A percentile compares a stretch with the other conserved stretches of the same genome.
Conservation (phyloP, 2,329 filamentous ascomycete species). For the Iodosphaeria phyllophila region DNA sequence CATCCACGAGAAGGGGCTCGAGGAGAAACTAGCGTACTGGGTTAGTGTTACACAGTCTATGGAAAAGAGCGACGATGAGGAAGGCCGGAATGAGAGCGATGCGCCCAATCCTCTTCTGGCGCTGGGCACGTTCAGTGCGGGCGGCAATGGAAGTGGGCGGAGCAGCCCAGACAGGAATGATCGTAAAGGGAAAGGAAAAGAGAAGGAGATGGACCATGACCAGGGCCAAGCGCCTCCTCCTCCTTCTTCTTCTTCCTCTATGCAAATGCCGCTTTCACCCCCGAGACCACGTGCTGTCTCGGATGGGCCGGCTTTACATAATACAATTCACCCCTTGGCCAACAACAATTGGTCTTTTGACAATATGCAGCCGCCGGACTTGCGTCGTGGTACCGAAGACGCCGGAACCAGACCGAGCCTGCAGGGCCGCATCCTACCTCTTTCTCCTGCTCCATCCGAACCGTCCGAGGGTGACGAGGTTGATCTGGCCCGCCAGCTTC, state of each 20-base stretch:
- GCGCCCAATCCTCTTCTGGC: not conserved
- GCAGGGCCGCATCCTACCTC: too few species aligned
- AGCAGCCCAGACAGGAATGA: not conserved
- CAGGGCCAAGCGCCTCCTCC: too few species aligned
- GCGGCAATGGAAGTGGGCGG: not conserved
- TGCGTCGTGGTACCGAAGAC: not conserved
- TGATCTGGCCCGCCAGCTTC: too few species aligned
- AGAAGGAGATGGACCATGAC: constrained; percentile 1
- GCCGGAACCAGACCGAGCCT: not conserved
- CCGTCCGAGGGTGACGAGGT: too few species aligned
- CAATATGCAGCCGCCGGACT: constrained; percentile 13
- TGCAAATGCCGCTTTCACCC: too few species aligned
- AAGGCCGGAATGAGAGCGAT: too few species aligned
- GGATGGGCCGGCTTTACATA: constrained; percentile 29
- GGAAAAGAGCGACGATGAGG: constrained; percentile 2
- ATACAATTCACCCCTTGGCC: constrained; percentile 29
- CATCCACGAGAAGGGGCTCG: constrained; percentile 39
- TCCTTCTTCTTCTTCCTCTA: too few species aligned
- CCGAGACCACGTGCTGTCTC: constrained; percentile 33
- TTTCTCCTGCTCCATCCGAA: too few species aligned
- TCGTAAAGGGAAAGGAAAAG: constrained; percentile 1
- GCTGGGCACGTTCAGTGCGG: too few species aligned
- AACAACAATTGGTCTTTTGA: constrained; percentile 44
- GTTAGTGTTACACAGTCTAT: constrained; percentile 29
- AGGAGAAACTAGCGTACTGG: constrained; percentile 40